Base-by-base conservation (phyloP, 768 basidiomycete species). In the Agrocybe chaxingu region DNA sequence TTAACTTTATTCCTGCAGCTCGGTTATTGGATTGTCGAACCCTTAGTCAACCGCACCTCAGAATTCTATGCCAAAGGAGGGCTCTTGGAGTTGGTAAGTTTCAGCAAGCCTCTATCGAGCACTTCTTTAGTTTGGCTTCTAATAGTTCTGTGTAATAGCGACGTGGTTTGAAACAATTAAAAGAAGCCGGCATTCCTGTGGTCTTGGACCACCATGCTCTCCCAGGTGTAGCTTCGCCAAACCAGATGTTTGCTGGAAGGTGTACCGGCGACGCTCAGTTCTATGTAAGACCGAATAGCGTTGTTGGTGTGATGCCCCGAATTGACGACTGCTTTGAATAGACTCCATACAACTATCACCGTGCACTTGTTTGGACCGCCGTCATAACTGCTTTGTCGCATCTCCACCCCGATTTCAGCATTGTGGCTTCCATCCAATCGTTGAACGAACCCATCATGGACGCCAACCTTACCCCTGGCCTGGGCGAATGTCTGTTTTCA, bases 1-100 rank as follows among this genome's bases (percentile, higher is more conserved):
- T n/a, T 8, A 35, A 43, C 16, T 42, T 34, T 29, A 8, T 51
- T 42, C 13, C 18, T 32, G 3, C 36, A 89, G 87, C 78, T 91
- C 36, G 89, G 89, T 0, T 92, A 85, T 62, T 92, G 89, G 89
- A 82, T 91, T 42, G 70, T 92, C 7, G 89, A 92, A 61, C 74
- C 72, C 3, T 69, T 92, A 7, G 89, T 91, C 0, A 61, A 90
- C 61, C 75, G 82, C 3, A 57, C 58, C 1, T 70, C 67, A 1
- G 89, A 91, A 61, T 77, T 72, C 41, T 91, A 76, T 61, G 84
- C 87, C 10, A 76, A 79, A 33, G 89, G 89, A 13, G 89, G 89
- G 29, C 73, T 92, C 32, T 48, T 58, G 3, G 77, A 83, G 44
- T 73, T 92, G 33, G 89, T 88, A 53, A 45, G 77, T 61, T 12